A percentile compares a stretch with the other conserved stretches of the same genome.
phyloP scores from a whole-genome alignment of 345 rosid species.

The Syzygium grande region DNA sequence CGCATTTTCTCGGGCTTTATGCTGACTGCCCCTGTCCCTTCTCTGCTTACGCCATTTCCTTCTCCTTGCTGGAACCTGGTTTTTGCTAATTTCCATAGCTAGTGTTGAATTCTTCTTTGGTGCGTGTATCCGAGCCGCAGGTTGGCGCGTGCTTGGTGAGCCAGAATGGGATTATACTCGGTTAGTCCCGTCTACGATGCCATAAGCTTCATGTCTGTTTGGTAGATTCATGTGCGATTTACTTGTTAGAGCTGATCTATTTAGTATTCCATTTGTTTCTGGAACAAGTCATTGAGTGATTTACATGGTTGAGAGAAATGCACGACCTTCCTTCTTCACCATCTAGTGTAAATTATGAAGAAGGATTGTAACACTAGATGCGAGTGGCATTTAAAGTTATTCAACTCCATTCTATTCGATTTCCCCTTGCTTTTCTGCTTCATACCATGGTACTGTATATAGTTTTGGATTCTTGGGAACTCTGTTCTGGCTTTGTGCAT shows the following conservation, averaged over 20 bases:
- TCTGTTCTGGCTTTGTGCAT: background rate
- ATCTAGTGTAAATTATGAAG: background rate
- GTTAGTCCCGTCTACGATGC: conserved; percentile 27
- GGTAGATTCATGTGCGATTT: background rate
- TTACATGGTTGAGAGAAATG: background rate
- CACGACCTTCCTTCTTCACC: background rate
- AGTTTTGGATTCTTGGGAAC: background rate
- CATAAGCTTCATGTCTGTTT: background rate
- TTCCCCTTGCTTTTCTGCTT: background rate
- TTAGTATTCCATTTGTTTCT: background rate
- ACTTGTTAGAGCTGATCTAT: background rate
- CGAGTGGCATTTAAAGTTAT: background rate
- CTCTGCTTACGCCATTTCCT: background rate
- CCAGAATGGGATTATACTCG: conserved; percentile 79
- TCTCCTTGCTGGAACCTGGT: background rate
- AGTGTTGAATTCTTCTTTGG: background rate
- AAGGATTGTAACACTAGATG: background rate
- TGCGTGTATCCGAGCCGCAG: conserved; percentile 16
- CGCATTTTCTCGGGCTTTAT: background rate
- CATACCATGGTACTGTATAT: background rate
- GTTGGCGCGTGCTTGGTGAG: conserved; percentile 97
- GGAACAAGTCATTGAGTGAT: background rate
- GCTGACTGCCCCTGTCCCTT: background rate
- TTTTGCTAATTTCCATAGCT: background rate
- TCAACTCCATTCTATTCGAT: background rate